Base-by-base conservation (phyloP, 2,329 filamentous ascomycete genomes). In the Aspergillus texensis region DNA sequence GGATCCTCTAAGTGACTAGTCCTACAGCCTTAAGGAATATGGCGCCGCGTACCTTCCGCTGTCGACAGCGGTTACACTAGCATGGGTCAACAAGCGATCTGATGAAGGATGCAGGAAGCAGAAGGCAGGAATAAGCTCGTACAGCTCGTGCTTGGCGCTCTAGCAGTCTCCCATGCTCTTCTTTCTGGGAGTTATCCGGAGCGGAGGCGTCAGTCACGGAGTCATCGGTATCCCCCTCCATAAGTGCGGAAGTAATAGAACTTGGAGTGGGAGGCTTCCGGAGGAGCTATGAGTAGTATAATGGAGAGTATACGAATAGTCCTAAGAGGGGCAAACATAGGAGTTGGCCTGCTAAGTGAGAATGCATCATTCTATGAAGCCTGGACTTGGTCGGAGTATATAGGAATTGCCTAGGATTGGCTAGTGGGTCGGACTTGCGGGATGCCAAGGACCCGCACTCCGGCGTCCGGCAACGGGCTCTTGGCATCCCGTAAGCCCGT, bases 11-110 rank as follows among this genome's bases (percentile, higher is more conserved):
- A 21, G 43, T 30, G 36, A 43, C 50, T 36, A 36, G 1, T 52
- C 6, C 30, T n/a, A 6, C 39, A 30, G 10, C 19, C 9, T n/a
- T 30, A 36, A 21, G n/a, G n/a, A 14, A 24, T 12, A 19, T 28
- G 34, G 26, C 4, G 50, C 19, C 53, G 19, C 28, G 3, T 14
- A 65, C 63, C 54, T 65, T 62, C 34, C 63, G 60, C 32, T 62
- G 63, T 4, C 63, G 63, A 48, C 63, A 65, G 26, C 60, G 60
- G 46, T 62, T 57, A 58, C 63, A 65, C 63, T 65, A 52, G 28
- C 28, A 32, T 32, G 10, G 28, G 28, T 52, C 28, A 52, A n/a
- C 48, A 32, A 34, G n/a, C 9, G 28, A n/a, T 21, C 28, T 32
- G 28, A 24, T 32, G 6, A 50, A 30, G 48, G 19, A 14, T 11